A percentile compares a stretch with the other conserved stretches of the same genome.
Conservation (phyloP, 176 grass and related monocot species). For the Phragmites australis region DNA sequence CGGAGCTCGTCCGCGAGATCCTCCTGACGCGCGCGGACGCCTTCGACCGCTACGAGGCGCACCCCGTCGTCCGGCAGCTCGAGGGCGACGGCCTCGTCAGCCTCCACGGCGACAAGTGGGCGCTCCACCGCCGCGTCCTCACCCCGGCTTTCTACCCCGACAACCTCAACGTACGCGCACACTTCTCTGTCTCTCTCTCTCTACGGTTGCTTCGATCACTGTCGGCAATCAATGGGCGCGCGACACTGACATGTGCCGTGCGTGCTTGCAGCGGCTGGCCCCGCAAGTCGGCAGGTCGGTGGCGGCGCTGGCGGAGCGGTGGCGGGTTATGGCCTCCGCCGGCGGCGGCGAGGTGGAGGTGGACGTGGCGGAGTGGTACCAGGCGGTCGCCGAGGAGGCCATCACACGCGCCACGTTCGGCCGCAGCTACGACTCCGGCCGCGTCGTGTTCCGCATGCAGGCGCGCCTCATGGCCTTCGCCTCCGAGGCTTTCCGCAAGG, state of each 20-base stretch:
- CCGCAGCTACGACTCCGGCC: slow-evolving; percentile 66
- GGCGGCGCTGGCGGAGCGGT: slow-evolving; percentile 54
- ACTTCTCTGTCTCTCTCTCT: neutral
- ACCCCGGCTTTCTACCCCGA: slow-evolving; percentile 66
- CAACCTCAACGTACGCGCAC: slow-evolving; percentile 73
- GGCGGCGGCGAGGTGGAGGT: slow-evolving; percentile 72
- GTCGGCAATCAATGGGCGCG: slow-evolving; percentile 2
- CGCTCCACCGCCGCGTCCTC: slow-evolving; percentile 75
- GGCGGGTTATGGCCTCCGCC: slow-evolving; percentile 46
- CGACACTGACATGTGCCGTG: slow-evolving; percentile 36
- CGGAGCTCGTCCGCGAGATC: slow-evolving; percentile 71
- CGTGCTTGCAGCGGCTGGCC: slow-evolving; percentile 52
- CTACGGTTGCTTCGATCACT: neutral
- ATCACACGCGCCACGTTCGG: slow-evolving; percentile 73
- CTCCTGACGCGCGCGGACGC: slow-evolving; percentile 54
- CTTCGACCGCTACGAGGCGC: slow-evolving; percentile 83
- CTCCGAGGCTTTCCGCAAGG: slow-evolving; percentile 83
- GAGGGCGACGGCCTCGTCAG: slow-evolving; percentile 87
- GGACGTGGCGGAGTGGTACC: slow-evolving; percentile 86
- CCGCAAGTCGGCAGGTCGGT: slow-evolving; percentile 70
- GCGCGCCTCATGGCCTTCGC: slow-evolving; percentile 73
- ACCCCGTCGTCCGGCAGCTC: slow-evolving; percentile 74
- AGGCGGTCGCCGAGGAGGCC: slow-evolving; percentile 71
- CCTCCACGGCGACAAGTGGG: slow-evolving; percentile 79
- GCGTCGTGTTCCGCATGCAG: slow-evolving; percentile 73